Conservation (phyloP, 2,329 filamentous ascomycete species). For the Xylaria digitata region DNA sequence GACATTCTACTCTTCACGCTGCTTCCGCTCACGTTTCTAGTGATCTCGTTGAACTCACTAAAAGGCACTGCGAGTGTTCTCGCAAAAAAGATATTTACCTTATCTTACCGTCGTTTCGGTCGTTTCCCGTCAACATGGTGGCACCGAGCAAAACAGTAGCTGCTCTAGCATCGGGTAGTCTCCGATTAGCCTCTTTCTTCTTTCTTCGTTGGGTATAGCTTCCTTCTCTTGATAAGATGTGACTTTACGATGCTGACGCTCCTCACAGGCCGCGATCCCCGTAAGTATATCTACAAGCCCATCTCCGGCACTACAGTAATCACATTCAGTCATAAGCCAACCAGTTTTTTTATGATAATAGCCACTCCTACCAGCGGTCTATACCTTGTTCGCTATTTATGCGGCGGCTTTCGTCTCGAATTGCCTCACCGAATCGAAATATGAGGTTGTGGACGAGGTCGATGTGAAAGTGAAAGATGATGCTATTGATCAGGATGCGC, state of each 20-base stretch:
- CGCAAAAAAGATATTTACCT: constrained; percentile 7
- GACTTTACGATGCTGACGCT: constrained; percentile 37
- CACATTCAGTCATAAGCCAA: constrained; percentile 23
- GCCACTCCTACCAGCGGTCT: constrained; percentile 56
- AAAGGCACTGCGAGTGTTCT: background rate
- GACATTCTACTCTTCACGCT: background rate
- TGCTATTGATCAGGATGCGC: constrained; percentile 53
- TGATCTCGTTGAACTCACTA: background rate
- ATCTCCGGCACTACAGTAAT: background rate
- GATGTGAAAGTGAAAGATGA: constrained; percentile 66
- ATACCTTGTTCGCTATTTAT: constrained; percentile 74
- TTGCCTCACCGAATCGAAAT: constrained; percentile 66
- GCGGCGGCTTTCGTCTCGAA: constrained; percentile 71
- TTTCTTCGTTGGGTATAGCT: constrained; percentile 71
- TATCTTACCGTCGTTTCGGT: constrained; percentile 10
- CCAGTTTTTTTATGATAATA: constrained; percentile 38
- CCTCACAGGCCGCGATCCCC: constrained; percentile 46
- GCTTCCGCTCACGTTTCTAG: background rate
- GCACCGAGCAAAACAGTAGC: constrained; percentile 47
- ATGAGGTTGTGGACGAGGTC: constrained; percentile 70
- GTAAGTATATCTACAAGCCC: constrained; percentile 40
- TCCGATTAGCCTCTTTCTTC: constrained; percentile 64
- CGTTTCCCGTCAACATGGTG: constrained; percentile 37
- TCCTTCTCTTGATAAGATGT: background rate
- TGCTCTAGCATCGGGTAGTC: constrained; percentile 59